Percentiles rank a stretch among this genome's conserved stretches.
These are phyloP conservation scores for Crithidia mellificae DNA, from an alignment of 208 protist genomes.

Conservation along the genomic window DNA sequence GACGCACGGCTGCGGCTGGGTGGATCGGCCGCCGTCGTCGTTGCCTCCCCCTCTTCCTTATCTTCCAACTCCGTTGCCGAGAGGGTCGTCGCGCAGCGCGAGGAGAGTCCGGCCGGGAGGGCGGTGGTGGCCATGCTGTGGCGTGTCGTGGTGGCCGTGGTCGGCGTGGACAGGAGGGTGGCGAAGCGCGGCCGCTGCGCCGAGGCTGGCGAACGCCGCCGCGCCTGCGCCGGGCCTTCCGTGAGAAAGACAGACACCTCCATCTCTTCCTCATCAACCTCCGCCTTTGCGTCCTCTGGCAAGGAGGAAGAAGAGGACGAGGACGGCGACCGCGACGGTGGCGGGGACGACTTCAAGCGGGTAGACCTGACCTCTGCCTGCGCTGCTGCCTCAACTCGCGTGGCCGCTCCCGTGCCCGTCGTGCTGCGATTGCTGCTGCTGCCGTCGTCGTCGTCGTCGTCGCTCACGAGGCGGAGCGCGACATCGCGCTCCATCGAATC, in stretches of 20 bases:
- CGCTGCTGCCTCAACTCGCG: neutral
- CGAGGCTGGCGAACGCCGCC: neutral
- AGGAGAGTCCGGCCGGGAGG: neutral
- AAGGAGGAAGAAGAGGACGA: too few species aligned
- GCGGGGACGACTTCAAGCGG: too few species aligned
- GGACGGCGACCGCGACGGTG: too few species aligned
- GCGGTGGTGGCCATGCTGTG: conserved; percentile 10
- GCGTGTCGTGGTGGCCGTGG: neutral
- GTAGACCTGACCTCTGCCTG: too few species aligned
- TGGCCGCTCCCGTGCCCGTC: too few species aligned
- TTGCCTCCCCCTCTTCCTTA: neutral
- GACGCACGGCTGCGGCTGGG: neutral
- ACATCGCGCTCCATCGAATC: neutral
- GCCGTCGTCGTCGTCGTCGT: neutral
- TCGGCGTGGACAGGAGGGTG: neutral
- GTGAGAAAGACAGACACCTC: conserved; percentile 25
- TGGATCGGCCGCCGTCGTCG: too few species aligned
- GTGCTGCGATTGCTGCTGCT: too few species aligned
- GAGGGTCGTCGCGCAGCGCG: neutral
- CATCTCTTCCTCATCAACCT: neutral
- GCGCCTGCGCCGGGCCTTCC: neutral
- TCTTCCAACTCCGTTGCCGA: neutral
- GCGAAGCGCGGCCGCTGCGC: neutral
- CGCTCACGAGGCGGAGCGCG: neutral
- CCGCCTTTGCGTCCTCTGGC: too few species aligned